Percentiles rank a stretch among this genome's conserved stretches.
phyloP scores from a whole-genome alignment of 2,329 filamentous ascomycete species.

The Onygenales sp. region DNA sequence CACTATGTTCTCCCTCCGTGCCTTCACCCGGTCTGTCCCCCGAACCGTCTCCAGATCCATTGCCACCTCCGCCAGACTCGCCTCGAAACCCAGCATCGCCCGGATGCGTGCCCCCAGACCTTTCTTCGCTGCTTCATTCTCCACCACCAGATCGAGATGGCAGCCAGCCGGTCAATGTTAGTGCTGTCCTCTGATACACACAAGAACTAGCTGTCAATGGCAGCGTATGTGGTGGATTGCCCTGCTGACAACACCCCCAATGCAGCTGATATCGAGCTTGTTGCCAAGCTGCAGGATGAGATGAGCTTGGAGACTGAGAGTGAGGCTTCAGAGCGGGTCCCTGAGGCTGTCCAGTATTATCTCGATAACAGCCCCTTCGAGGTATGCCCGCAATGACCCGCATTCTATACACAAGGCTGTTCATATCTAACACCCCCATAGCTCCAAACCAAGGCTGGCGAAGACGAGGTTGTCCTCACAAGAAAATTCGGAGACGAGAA shows the following conservation, averaged over 20 bases:
- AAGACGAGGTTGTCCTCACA: constrained; percentile 78
- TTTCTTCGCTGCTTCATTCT: constrained; percentile 33
- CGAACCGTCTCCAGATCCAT: constrained; percentile 51
- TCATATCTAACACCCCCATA: constrained; percentile 15
- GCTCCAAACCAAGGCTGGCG: constrained; percentile 66
- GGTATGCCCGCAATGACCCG: constrained; percentile 34
- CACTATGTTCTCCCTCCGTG: constrained; percentile 62
- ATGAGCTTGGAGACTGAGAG: constrained; percentile 75
- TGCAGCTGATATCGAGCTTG: constrained; percentile 65
- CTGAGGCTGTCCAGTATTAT: constrained; percentile 76
- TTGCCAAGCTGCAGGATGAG: constrained; percentile 77
- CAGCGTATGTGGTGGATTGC: background rate
- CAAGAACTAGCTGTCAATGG: background rate
- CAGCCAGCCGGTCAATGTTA: constrained; percentile 40
- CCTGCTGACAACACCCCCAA: background rate
- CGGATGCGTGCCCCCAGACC: constrained; percentile 37
- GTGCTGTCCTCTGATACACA: constrained; percentile 1
- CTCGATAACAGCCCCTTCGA: constrained; percentile 76
- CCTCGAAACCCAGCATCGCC: constrained; percentile 42
- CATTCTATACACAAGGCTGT: background rate
- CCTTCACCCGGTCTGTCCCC: constrained; percentile 57
- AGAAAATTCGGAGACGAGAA: constrained; percentile 81
- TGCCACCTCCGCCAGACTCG: constrained; percentile 37
- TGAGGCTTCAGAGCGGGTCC: constrained; percentile 55
- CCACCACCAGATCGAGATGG: constrained; percentile 32